Evolutionary conservation across 805 yeast species (phyloP).

Genomic region (Cyberlindnera euphorbiiphila): DNA sequence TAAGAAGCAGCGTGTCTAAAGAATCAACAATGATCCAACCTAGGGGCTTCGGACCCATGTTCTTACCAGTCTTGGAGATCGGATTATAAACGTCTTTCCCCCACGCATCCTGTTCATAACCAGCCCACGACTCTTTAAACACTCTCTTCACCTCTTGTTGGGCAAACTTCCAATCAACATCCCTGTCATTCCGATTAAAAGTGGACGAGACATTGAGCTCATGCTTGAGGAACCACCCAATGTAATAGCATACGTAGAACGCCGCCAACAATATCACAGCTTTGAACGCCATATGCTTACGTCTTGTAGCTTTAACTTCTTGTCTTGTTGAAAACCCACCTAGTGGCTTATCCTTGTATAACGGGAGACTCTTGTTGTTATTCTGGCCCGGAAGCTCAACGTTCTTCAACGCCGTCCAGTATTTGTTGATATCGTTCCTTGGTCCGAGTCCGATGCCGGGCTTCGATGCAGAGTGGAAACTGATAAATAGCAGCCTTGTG

Average conservation of each 20-base stretch:
- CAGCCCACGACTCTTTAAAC: conserved; percentile 73
- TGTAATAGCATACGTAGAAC: conserved; percentile 38
- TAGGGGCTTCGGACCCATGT: conserved; percentile 77
- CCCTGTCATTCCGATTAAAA: conserved; percentile 7
- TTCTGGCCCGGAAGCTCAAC: conserved; percentile 5
- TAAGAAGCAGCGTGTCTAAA: conserved; percentile 74
- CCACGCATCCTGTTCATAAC: conserved; percentile 75
- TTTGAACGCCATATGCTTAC: conserved; percentile 38
- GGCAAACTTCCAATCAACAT: conserved; percentile 37
- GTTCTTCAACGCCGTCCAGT: conserved; percentile 24
- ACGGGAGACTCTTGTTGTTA: conserved; percentile 33
- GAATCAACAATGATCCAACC: conserved; percentile 95
- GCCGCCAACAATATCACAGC: conserved; percentile 38
- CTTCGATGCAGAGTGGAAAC: conserved; percentile 2
- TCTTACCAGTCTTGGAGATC: conserved; percentile 52
- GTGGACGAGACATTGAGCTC: conserved; percentile 10
- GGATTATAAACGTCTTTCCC: conserved; percentile 80
- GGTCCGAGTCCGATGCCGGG: conserved; percentile 19
- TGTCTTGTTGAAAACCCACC: conserved; percentile 12
- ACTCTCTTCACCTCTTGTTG: conserved; percentile 59
- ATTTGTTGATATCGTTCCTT: conserved; percentile 10
- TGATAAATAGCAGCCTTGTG: conserved; percentile 1
- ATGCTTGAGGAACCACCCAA: conserved; percentile 26
- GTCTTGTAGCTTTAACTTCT: conserved; percentile 10
- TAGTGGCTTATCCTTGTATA: conserved; percentile 51